Evolutionary conservation across 1,139 yeast genomes (phyloP).

Genomic region (Lodderomyces orthopsilosis): DNA sequence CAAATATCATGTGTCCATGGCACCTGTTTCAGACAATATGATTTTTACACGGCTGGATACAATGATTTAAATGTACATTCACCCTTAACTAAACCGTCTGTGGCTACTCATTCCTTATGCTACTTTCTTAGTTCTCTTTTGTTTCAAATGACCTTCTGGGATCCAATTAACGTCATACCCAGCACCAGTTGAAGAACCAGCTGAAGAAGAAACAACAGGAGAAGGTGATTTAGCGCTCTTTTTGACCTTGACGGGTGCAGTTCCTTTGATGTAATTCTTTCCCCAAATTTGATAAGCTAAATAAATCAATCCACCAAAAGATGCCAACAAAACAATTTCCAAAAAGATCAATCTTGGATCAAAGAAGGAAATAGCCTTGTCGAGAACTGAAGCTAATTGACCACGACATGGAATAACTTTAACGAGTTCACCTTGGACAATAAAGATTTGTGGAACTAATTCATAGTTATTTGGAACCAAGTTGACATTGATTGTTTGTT

Average conservation of each 20-base stretch:
- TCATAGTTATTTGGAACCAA: constrained; percentile 59
- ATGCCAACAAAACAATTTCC: constrained; percentile 50
- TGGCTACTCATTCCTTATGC: too few species aligned
- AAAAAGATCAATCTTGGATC: constrained; percentile 70
- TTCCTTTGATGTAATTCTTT: constrained; percentile 35
- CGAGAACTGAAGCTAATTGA: constrained; percentile 58
- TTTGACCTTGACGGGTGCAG: constrained; percentile 32
- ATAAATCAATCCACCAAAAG: constrained; percentile 53
- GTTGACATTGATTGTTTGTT: constrained; percentile 55
- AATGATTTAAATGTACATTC: neutral
- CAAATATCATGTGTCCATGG: too few species aligned
- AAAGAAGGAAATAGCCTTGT: constrained; percentile 65
- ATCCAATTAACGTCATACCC: constrained; percentile 33
- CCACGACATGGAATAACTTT: constrained; percentile 59
- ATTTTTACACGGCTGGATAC: too few species aligned
- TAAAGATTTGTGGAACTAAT: constrained; percentile 58
- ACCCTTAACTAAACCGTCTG: neutral
- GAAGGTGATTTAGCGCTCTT: constrained; percentile 20
- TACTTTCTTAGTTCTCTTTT: constrained; percentile 30
- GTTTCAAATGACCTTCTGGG: constrained; percentile 35
- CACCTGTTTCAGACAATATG: too few species aligned
- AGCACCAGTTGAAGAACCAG: constrained; percentile 27
- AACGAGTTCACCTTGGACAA: constrained; percentile 51
- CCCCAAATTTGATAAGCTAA: constrained; percentile 46
- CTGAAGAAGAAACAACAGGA: constrained; percentile 11